These are phyloP conservation scores for Mycena kentingensis DNA, from an alignment of 768 basidiomycete genomes.

Conservation along the genomic window DNA sequence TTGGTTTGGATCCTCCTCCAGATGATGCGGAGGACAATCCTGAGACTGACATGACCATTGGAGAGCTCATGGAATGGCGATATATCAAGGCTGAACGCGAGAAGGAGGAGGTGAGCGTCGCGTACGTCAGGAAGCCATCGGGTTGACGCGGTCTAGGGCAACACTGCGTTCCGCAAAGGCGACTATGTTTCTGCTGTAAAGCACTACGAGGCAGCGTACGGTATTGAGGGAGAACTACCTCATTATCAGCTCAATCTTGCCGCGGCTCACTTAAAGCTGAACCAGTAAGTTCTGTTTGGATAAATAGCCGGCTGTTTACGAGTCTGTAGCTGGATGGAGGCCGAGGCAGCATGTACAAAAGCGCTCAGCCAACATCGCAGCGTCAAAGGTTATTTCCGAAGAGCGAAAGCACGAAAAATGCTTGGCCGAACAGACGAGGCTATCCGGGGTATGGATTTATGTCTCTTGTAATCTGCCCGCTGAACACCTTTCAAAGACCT, in stretches of 20 bases:
- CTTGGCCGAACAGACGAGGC: constrained; percentile 58
- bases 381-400: constrained; percentile 69
- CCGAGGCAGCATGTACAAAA: constrained; percentile 68
- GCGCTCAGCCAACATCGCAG: constrained; percentile 67
- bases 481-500: constrained; percentile 46
- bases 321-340: constrained; percentile 62
- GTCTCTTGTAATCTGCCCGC: not conserved
- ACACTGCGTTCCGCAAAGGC: constrained; percentile 65
- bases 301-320: constrained; percentile 11
- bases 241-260: constrained; percentile 79
- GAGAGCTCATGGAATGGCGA: constrained; percentile 74
- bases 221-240: constrained; percentile 71
- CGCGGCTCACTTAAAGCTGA: constrained; percentile 70
- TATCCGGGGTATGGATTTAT: constrained; percentile 48
- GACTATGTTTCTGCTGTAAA: constrained; percentile 56
- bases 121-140: constrained; percentile 5
- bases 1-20: not conserved
- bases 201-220: constrained; percentile 60
- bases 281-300: constrained; percentile 50
- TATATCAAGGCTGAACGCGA: constrained; percentile 70
- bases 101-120: constrained; percentile 60
- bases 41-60: constrained; percentile 64
- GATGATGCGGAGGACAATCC: constrained; percentile 52
- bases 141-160: constrained; percentile 49
- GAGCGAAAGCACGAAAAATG: constrained; percentile 68